Percentiles rank a stretch among this genome's conserved stretches.
phyloP scores from a whole-genome alignment of 164 flowering plant genomes.

The Kingdonia uniflora region DNA sequence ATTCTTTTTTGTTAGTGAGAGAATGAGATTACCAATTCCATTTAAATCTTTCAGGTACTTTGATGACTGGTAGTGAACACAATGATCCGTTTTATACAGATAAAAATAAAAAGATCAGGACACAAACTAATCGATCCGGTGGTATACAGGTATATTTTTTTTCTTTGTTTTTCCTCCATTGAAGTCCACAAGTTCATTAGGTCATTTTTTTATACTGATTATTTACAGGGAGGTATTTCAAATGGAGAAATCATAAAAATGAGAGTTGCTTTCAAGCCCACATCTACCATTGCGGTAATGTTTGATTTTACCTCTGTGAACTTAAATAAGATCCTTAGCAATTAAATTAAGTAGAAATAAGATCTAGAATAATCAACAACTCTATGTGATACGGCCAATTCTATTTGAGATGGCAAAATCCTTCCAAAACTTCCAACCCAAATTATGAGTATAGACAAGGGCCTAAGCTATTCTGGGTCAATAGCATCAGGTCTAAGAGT shows the following conservation, averaged over 20 bases:
- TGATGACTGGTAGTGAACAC: conserved; percentile 91
- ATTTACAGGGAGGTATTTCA: conserved; percentile 84
- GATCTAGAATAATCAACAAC: no score
- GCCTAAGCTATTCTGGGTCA: no score
- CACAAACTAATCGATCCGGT: conserved; percentile 95
- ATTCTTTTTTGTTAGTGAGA: not conserved
- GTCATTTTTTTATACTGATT: not conserved
- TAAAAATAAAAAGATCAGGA: conserved; percentile 64
- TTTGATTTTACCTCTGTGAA: conserved; percentile 4
- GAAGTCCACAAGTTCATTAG: not conserved
- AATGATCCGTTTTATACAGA: conserved; percentile 84
- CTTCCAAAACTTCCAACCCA: no score
- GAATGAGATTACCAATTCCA: not conserved
- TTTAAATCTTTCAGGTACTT: conserved; percentile 50
- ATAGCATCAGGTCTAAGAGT: no score
- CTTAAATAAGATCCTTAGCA: not conserved
- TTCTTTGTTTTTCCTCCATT: not conserved
- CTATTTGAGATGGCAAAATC: no score
- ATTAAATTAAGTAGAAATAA: no score
- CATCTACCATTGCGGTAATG: conserved; percentile 77
- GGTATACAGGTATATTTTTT: conserved; percentile 70
- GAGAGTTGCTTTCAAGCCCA: conserved; percentile 96
- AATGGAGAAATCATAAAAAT: conserved; percentile 88
- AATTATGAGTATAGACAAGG: no score
- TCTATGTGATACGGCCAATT: no score